phyloP scores from a whole-genome alignment of 805 yeast genomes.

The Ogataea trehaloabstinens region DNA sequence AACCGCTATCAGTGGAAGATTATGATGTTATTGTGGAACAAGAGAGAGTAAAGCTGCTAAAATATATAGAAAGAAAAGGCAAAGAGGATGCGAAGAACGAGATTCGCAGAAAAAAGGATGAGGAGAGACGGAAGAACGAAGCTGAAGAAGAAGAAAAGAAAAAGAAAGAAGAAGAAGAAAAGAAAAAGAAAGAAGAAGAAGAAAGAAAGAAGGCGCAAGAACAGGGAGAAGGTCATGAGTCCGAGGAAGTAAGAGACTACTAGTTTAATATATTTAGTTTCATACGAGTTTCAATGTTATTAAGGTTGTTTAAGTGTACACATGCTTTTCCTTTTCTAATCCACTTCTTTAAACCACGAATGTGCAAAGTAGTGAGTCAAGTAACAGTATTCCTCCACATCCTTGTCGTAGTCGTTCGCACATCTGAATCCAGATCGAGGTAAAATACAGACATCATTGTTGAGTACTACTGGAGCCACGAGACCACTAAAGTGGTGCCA shows the following conservation, averaged over 20 bases:
- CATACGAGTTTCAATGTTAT: too few relatives aligned
- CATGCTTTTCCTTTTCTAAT: too few relatives aligned
- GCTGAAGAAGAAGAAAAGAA: constrained; percentile 4
- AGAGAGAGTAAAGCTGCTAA: constrained; percentile 13
- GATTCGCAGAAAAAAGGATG: constrained; percentile 3
- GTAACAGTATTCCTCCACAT: constrained; percentile 24
- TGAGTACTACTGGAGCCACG: constrained; percentile 17
- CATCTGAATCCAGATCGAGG: constrained; percentile 18
- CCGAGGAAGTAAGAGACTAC: neutral
- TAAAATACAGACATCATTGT: constrained; percentile 19
- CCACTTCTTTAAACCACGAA: constrained; percentile 8
- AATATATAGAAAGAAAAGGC: constrained; percentile 9
- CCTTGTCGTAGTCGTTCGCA: constrained; percentile 25
- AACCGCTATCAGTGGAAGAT: neutral
- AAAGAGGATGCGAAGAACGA: constrained; percentile 4
- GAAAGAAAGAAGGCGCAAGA: constrained; percentile 4
- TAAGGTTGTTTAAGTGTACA: too few relatives aligned
- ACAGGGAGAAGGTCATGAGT: neutral
- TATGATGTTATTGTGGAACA: constrained; percentile 1
- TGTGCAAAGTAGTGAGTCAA: constrained; percentile 19
- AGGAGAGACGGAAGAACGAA: constrained; percentile 3
- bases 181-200: constrained; percentile 3
- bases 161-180: constrained; percentile 5
- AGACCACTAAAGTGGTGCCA: constrained; percentile 23
- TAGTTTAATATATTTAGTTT: neutral